Conservation (phyloP, 2,329 filamentous ascomycete genomes). For the Colletotrichum higginsianum region DNA sequence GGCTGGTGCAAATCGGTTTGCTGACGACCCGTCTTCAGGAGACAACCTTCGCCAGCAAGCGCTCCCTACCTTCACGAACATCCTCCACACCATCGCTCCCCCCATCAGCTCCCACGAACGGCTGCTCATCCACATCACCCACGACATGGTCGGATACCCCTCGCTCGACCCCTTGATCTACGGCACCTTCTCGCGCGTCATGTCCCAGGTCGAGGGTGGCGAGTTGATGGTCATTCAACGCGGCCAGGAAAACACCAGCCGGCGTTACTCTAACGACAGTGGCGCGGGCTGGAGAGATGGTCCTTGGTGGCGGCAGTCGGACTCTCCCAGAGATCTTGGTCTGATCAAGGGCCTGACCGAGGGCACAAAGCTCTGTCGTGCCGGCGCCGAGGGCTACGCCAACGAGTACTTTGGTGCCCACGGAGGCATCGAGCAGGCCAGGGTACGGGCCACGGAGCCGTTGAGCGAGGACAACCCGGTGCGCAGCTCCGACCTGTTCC, state of each 20-base stretch:
- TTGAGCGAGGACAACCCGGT: constrained; percentile 90
- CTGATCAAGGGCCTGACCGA: constrained; percentile 85
- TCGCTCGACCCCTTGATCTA: constrained; percentile 95
- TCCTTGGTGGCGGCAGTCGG: constrained; percentile 91
- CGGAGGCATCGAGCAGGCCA: constrained; percentile 86
- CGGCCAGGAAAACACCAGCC: constrained; percentile 85
- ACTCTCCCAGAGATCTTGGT: constrained; percentile 81
- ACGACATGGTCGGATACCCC: constrained; percentile 95
- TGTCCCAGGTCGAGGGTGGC: constrained; percentile 98
- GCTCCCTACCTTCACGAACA: constrained; percentile 93
- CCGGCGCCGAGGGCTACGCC: constrained; percentile 89
- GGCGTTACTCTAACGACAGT: constrained; percentile 72
- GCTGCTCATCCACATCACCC: constrained; percentile 96
- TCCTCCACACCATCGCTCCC: constrained; percentile 94
- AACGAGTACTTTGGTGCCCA: constrained; percentile 84
- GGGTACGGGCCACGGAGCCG: constrained; percentile 83
- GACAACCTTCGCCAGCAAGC: constrained; percentile 90
- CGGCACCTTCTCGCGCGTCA: constrained; percentile 91
- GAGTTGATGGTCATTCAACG: constrained; percentile 95
- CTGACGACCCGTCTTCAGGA: constrained; percentile 65
- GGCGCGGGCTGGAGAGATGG: constrained; percentile 89
- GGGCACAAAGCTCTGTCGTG: constrained; percentile 91
- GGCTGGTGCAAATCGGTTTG: neutral
- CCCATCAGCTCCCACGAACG: constrained; percentile 98
- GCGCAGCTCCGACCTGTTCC: constrained; percentile 93